Evolutionary conservation across 441 rosid genomes (phyloP).

Genomic region (Gossypium davidsonii): DNA sequence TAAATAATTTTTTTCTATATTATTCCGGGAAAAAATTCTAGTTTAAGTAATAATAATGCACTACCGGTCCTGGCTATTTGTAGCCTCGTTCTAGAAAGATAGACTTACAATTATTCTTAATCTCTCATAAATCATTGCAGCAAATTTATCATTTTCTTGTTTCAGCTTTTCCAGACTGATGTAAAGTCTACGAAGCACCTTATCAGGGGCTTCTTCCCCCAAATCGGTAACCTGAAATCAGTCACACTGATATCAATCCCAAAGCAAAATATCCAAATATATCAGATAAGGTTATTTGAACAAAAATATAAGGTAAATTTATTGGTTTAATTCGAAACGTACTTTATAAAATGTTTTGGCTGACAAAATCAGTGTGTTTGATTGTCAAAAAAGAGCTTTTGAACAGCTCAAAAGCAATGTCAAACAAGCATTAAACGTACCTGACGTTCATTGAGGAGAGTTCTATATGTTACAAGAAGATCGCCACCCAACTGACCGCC

Average conservation of each 20-base stretch:
- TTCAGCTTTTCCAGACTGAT: constrained; percentile 53
- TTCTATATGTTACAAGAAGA: constrained; percentile 65
- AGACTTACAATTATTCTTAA: constrained; percentile 63
- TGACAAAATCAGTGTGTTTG: neutral
- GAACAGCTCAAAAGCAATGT: neutral
- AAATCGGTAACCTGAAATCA: constrained; percentile 63
- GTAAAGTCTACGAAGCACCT: constrained; percentile 53
- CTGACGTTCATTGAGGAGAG: constrained; percentile 54
- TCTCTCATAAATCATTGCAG: constrained; percentile 37
- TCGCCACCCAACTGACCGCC: constrained; percentile 87
- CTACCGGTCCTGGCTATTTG: neutral
- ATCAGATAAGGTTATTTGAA: too few species aligned
- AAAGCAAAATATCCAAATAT: neutral
- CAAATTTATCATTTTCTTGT: constrained; percentile 37
- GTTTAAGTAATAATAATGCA: neutral
- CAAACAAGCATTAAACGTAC: constrained; percentile 18
- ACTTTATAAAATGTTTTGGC: neutral
- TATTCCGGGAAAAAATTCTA: too few species aligned
- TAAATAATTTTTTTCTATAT: too few species aligned
- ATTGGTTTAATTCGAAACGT: neutral
- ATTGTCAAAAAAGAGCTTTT: neutral
- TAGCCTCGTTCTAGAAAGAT: neutral
- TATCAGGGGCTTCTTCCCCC: constrained; percentile 61
- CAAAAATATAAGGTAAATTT: neutral
- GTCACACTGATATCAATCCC: neutral